Conservation (phyloP, 1,139 yeast species). For the Geotrichum fermentans region DNA sequence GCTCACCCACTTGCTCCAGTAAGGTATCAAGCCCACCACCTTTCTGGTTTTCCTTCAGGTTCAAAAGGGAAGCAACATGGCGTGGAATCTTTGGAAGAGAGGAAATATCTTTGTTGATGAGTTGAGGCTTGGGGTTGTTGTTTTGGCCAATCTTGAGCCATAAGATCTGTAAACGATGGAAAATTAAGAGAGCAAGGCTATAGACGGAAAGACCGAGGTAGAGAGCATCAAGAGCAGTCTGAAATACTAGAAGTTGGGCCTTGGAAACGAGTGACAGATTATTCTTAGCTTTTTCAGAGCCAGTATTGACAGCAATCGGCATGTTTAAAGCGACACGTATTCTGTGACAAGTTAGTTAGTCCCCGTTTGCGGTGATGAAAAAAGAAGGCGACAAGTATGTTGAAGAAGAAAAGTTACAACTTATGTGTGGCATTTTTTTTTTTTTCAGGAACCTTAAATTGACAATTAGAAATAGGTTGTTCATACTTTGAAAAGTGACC, state of each 20-base stretch:
- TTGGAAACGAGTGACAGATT: not conserved
- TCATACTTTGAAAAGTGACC: too few species aligned
- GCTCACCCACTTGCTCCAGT: slow-evolving; percentile 67
- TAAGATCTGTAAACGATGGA: slow-evolving; percentile 54
- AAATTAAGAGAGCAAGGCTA: slow-evolving; percentile 24
- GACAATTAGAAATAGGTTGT: too few species aligned
- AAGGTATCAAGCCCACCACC: slow-evolving; percentile 91
- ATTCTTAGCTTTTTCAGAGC: not conserved
- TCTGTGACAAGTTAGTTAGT: too few species aligned
- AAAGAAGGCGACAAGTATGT: too few species aligned
- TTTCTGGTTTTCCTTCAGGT: slow-evolving; percentile 71
- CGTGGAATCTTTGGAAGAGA: slow-evolving; percentile 71
- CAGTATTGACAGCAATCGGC: not conserved
- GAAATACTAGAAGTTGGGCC: not conserved
- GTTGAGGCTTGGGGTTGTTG: slow-evolving; percentile 79
- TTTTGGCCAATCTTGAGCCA: slow-evolving; percentile 63
- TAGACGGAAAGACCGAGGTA: not conserved
- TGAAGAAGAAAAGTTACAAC: too few species aligned
- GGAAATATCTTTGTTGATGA: slow-evolving; percentile 77
- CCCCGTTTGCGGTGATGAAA: too few species aligned
- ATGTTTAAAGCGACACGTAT: too few species aligned
- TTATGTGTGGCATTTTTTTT: too few species aligned
- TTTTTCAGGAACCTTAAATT: too few species aligned
- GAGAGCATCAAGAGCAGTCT: not conserved
- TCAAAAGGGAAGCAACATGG: slow-evolving; percentile 66